Evolutionary conservation across 2,329 filamentous ascomycete genomes (phyloP), one percentile per base, ranked within the genome.

Genomic region (Mycosphaerelloides madeirae): DNA sequence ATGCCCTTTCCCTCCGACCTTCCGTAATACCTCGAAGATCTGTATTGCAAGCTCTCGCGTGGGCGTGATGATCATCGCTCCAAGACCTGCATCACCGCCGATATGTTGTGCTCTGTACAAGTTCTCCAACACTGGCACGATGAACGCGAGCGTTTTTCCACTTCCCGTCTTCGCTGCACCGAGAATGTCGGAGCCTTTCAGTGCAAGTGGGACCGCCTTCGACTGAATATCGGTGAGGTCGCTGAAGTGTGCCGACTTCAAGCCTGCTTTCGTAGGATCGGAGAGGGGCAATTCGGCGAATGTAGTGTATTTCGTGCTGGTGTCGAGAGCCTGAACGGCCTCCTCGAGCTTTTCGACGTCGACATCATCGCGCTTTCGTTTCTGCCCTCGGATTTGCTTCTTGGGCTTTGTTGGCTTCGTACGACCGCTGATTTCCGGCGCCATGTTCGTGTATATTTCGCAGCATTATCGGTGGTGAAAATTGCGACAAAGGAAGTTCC

Each of bases 1-100:
- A 66, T 98, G 91, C 46, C 73, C 73, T 52, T 91, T 82, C 44
- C 87, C 80, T 34, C 93, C 93, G 46, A 98, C 80, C 66, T 95
- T 95, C 50, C 87, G 78, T 58, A 98, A 69, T 0, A 97, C 91
- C 46, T 96, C 86, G 62, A 97, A 98, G 50, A 95, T 98, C 67
- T 98, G 93, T 31, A 94, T 93, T 0, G 93, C 91, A 43, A 98
- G 75, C 70, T 98, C 93, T 61, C 93, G 84, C 6, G 93, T 98
- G 1, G 93, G 93, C 1, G 90, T 91, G 42, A 98, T 83, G 54
- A 98, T 87, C 52, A 98, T 77, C 3, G 93, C 93, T 7, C 91
- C 91, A 22, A 98, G 74, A 1, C 93, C 93, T 33, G 73, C 73
- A 68, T 98, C 93, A 57, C 83, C 78, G 58, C 95, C 87, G 13